Evolutionary conservation across 805 yeast genomes (phyloP).

Genomic region (Saccharomycopsis babjevae): DNA sequence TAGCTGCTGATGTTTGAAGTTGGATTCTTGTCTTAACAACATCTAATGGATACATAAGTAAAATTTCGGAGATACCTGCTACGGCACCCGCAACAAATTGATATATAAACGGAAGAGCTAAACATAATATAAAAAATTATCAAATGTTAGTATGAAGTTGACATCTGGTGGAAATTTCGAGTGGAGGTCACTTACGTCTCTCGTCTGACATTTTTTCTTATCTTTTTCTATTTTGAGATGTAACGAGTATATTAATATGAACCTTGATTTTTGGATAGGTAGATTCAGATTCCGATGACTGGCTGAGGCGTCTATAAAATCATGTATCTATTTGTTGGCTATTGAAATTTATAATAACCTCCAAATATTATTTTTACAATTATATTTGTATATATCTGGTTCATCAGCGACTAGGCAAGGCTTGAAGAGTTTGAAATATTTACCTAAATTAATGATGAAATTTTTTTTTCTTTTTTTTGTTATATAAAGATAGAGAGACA

Average conservation of each 20-base stretch:
- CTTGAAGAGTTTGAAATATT: too few species aligned
- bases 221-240: neutral
- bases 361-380: too few species aligned
- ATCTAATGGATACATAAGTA: constrained; percentile 93
- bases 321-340: neutral
- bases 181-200: constrained; percentile 19
- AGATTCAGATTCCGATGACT: neutral
- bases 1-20: constrained; percentile 45
- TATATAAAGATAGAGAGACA: neutral
- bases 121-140: neutral
- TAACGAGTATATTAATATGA: neutral
- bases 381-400: too few species aligned
- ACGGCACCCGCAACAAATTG: constrained; percentile 89
- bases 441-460: too few species aligned
- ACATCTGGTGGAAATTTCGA: neutral
- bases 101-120: constrained; percentile 78
- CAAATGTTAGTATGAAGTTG: neutral
- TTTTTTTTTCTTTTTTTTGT: too few species aligned
- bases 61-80: constrained; percentile 94
- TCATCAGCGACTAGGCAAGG: too few species aligned
- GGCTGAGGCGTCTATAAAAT: neutral
- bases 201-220: constrained; percentile 15
- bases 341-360: too few species aligned
- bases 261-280: neutral
- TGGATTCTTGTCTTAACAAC: constrained; percentile 96